A percentile compares a stretch with the other conserved stretches of the same genome.
Conservation (phyloP, 495 filamentous ascomycete genomes). For the Lasiosphaeriaceae sp. region DNA sequence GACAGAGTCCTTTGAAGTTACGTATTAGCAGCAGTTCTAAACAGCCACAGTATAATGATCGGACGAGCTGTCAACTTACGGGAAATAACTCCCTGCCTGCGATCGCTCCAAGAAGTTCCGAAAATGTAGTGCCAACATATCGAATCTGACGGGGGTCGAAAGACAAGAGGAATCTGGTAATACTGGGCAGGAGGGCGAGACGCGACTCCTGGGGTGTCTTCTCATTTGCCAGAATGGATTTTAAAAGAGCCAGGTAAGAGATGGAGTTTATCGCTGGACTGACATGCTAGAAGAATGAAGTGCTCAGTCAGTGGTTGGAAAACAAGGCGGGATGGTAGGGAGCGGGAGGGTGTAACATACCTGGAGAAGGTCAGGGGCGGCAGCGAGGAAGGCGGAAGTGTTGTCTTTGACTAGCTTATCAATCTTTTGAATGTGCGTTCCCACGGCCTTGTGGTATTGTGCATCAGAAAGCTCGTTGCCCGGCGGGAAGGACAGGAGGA, state of each 20-base stretch:
- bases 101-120: conserved; percentile 26
- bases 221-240: conserved; percentile 20
- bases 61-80: conserved; percentile 18
- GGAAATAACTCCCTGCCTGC: conserved; percentile 31
- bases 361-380: conserved; percentile 30
- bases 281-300: conserved; percentile 17
- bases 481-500: conserved; percentile 39
- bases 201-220: conserved; percentile 15
- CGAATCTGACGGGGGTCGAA: conserved; percentile 47
- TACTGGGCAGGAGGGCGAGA: conserved; percentile 26
- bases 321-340: conserved; percentile 3
- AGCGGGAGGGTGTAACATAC: conserved; percentile 12
- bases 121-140: conserved; percentile 32
- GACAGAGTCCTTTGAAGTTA: conserved; percentile 45
- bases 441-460: conserved; percentile 25
- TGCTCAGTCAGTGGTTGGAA: conserved; percentile 11
- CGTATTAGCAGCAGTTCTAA: too few species aligned
- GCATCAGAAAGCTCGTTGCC: conserved; percentile 14
- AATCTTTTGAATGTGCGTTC: conserved; percentile 29
- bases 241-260: conserved; percentile 40
- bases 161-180: conserved; percentile 36
- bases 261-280: conserved; percentile 39
- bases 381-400: conserved; percentile 11
- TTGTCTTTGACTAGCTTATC: conserved; percentile 30
- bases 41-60: too few species aligned